These are phyloP conservation scores for Coemansia sp. DNA, from an alignment of 192 early-diverging fungal genomes.

Conservation along the genomic window DNA sequence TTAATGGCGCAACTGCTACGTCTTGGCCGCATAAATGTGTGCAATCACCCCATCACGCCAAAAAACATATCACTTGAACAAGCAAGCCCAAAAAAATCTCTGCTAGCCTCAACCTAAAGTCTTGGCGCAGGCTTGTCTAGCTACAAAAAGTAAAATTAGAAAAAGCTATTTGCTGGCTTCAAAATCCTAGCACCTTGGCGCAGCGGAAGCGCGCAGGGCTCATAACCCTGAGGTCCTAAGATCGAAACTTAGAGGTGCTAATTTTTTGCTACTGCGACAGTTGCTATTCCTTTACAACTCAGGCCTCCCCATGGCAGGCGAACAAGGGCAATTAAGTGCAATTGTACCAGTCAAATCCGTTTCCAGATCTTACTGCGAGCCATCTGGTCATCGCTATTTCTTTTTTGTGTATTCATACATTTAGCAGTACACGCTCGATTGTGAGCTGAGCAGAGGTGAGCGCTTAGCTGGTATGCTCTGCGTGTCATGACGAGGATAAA, in stretches of 20 bases:
- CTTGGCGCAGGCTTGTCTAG: not conserved
- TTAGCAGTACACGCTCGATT: not conserved
- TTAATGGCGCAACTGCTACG: not conserved
- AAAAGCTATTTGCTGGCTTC: not conserved
- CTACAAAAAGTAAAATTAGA: not conserved
- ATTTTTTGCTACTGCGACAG: not conserved
- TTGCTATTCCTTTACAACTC: not conserved
- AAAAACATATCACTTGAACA: not conserved
- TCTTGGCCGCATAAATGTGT: not conserved
- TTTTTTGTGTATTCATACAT: not conserved
- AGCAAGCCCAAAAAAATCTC: not conserved
- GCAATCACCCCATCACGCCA: not conserved
- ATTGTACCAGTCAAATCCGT: not conserved
- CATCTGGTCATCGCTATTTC: not conserved
- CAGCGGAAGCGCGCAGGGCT: slow-evolving; percentile 86
- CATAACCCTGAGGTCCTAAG: slow-evolving; percentile 84
- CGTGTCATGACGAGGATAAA: not conserved
- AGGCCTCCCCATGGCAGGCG: not conserved
- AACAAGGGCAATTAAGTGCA: not conserved
- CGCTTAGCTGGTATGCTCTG: not conserved
- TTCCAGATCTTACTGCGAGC: not conserved
- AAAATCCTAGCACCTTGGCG: slow-evolving; percentile 63
- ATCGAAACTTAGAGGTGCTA: slow-evolving; percentile 53
- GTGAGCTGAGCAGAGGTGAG: not conserved
- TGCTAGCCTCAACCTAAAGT: not conserved